Conservation (phyloP, 2,329 filamentous ascomycete species). For the Fusarium sp. region DNA sequence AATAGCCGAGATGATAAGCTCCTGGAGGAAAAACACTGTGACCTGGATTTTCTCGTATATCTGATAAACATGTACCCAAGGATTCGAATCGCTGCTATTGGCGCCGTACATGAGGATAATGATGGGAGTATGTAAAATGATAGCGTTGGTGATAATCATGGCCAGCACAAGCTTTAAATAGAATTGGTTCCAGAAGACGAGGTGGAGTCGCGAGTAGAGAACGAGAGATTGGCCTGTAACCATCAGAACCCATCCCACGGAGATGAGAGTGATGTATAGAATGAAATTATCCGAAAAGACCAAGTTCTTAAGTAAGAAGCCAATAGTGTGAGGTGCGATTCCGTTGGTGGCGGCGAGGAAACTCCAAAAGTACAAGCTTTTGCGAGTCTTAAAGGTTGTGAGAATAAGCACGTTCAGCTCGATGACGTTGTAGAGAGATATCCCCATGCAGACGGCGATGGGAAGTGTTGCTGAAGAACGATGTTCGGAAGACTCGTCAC, state of each 20-base stretch:
- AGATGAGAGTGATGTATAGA: constrained; percentile 48
- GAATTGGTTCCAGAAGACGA: constrained; percentile 66
- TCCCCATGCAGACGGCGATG: constrained; percentile 35
- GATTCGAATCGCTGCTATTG: constrained; percentile 53
- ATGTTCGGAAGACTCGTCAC: constrained; percentile 11
- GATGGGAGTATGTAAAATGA: constrained; percentile 65
- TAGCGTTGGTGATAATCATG: constrained; percentile 70
- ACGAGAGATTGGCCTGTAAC: constrained; percentile 74
- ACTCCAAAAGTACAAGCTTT: constrained; percentile 58
- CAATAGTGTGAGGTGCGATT: constrained; percentile 55
- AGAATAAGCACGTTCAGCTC: constrained; percentile 55
- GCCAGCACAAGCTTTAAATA: constrained; percentile 64
- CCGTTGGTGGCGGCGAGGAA: constrained; percentile 53
- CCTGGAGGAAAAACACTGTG: constrained; percentile 69
- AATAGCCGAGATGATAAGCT: constrained; percentile 66
- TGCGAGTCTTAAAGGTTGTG: constrained; percentile 51
- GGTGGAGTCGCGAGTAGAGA: constrained; percentile 73
- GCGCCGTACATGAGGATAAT: constrained; percentile 70
- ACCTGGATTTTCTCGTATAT: constrained; percentile 69
- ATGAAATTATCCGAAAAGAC: constrained; percentile 22
- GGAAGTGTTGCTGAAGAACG: neutral
- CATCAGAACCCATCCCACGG: constrained; percentile 60
- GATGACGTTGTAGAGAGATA: constrained; percentile 53
- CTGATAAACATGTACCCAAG: constrained; percentile 55
- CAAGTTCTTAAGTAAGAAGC: constrained; percentile 62